Percentiles rank a stretch among this genome's conserved stretches.
Conservation (phyloP, 2,329 filamentous ascomycete species). For the Cercospora canescens region DNA sequence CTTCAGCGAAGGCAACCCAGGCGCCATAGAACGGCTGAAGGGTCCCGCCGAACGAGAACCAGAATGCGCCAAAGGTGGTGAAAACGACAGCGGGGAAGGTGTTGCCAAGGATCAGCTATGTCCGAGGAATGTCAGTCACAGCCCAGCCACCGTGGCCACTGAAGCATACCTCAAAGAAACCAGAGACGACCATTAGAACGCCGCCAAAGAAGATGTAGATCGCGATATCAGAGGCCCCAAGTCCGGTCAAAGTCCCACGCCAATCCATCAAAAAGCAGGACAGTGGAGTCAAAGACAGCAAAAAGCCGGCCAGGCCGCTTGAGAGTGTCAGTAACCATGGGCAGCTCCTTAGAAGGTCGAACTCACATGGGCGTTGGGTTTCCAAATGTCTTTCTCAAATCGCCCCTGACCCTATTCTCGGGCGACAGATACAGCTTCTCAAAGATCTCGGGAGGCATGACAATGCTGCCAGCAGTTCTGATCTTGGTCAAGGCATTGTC, state of each 20-base stretch:
- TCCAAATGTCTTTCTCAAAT: slow-evolving; percentile 48
- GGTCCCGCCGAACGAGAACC: slow-evolving; percentile 40
- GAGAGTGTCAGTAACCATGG: background rate
- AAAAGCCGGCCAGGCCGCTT: slow-evolving; percentile 55
- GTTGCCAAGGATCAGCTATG: slow-evolving; percentile 50
- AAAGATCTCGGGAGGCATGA: slow-evolving; percentile 54
- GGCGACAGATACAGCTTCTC: slow-evolving; percentile 55
- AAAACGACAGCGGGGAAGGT: slow-evolving; percentile 57
- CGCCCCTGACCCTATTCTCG: slow-evolving; percentile 50
- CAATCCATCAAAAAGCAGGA: slow-evolving; percentile 59
- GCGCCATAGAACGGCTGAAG: background rate
- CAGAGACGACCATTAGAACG: background rate
- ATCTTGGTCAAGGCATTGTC: slow-evolving; percentile 45
- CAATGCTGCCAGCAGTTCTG: slow-evolving; percentile 55
- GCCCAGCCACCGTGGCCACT: background rate
- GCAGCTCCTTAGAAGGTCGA: slow-evolving; percentile 26
- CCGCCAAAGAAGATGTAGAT: slow-evolving; percentile 52
- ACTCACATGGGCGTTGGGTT: slow-evolving; percentile 49
- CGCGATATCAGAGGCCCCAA: slow-evolving; percentile 48
- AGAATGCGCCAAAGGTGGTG: slow-evolving; percentile 55
- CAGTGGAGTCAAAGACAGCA: slow-evolving; percentile 56
- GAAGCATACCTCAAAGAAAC: background rate
- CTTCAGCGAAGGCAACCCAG: slow-evolving; percentile 18
- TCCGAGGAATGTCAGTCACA: background rate
- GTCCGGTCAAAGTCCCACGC: slow-evolving; percentile 54